phyloP scores from a whole-genome alignment of 2,329 filamentous ascomycete species.

The Alternaria atra region DNA sequence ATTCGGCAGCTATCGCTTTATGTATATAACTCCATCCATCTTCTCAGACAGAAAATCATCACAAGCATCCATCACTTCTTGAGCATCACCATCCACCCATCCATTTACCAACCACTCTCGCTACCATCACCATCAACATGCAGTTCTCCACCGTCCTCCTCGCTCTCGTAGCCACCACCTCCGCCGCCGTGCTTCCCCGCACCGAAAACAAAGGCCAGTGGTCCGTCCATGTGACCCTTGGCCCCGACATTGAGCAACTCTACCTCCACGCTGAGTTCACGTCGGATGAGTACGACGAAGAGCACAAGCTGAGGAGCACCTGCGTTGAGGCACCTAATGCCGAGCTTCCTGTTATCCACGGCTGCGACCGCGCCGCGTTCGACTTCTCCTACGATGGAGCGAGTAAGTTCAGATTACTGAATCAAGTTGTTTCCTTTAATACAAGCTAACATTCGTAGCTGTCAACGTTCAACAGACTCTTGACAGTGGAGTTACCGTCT shows the following conservation, averaged over 20 bases:
- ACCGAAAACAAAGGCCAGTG: neutral
- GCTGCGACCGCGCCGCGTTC: neutral
- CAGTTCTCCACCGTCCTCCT: conserved; percentile 1
- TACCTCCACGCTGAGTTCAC: neutral
- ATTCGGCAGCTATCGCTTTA: neutral
- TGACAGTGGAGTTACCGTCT: neutral
- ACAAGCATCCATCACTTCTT: neutral
- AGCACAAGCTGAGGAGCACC: neutral
- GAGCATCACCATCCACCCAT: neutral
- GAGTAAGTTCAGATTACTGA: neutral
- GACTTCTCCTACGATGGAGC: neutral
- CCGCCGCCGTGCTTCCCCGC: neutral
- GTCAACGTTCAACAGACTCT: neutral
- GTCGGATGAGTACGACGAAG: neutral
- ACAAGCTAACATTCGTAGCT: neutral
- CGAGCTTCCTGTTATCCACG: neutral
- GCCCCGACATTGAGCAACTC: neutral
- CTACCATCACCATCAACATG: neutral
- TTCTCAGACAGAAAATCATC: neutral
- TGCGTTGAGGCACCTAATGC: neutral
- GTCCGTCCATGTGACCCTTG: neutral
- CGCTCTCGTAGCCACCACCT: conserved; percentile 1
- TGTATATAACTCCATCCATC: neutral
- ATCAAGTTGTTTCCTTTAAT: neutral
- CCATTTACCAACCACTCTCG: neutral